Evolutionary conservation across 2,329 filamentous ascomycete genomes (phyloP).

Genomic region (Byssoonygena ceratinophila): DNA sequence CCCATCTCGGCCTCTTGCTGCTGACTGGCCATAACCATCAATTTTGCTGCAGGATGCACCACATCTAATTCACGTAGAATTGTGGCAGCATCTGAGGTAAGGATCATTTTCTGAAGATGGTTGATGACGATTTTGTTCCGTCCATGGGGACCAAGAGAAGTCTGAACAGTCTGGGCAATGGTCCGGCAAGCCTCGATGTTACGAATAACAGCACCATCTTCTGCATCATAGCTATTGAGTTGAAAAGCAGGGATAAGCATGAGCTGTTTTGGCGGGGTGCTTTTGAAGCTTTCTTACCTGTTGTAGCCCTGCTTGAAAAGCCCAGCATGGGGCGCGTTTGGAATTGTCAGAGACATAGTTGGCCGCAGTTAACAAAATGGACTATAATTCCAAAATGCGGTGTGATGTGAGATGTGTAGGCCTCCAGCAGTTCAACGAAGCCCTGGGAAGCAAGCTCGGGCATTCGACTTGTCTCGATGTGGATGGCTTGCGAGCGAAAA

Average conservation of each 20-base stretch:
- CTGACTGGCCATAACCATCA: conserved; percentile 96
- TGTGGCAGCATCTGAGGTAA: conserved; percentile 94
- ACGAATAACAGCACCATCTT: conserved; percentile 95
- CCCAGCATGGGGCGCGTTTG: conserved; percentile 80
- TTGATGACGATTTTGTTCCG: conserved; percentile 99
- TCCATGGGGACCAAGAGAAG: conserved; percentile 90
- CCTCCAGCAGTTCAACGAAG: neutral
- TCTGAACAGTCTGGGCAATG: conserved; percentile 92
- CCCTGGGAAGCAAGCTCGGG: conserved; percentile 2
- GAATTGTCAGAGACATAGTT: conserved; percentile 90
- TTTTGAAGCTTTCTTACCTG: conserved; percentile 53
- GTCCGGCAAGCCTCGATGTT: conserved; percentile 98
- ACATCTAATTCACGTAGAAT: conserved; percentile 97
- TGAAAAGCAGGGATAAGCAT: conserved; percentile 15
- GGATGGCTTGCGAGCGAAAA: conserved; percentile 1
- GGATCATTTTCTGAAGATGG: conserved; percentile 98
- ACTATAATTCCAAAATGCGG: neutral
- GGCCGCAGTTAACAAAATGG: neutral
- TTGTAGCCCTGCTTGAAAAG: conserved; percentile 96
- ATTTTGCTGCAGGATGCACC: conserved; percentile 92
- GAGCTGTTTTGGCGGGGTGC: conserved; percentile 15
- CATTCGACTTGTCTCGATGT: conserved; percentile 8
- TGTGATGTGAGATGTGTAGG: neutral
- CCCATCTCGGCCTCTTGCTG: conserved; percentile 99
- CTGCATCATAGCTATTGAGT: conserved; percentile 73